Conservation (phyloP, 2,329 filamentous ascomycete genomes). For the Talaromyces sp. region DNA sequence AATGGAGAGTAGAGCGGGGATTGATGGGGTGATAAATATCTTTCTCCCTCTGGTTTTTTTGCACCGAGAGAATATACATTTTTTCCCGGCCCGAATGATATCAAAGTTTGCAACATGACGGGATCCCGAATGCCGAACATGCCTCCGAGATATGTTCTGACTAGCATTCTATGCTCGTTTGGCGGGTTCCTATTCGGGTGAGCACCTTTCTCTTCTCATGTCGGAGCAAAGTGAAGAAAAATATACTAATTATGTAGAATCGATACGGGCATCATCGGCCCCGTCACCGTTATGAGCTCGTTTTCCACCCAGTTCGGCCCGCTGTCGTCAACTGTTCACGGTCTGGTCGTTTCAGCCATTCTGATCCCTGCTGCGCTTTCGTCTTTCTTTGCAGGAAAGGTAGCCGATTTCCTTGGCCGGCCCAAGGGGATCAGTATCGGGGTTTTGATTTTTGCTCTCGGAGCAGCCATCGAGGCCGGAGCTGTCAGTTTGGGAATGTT, state of each 20-base stretch:
- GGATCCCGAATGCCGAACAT: not conserved
- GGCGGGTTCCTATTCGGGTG: constrained; percentile 18
- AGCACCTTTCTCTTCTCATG: not conserved
- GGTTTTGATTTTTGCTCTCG: constrained; percentile 49
- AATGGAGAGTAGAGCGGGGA: not conserved
- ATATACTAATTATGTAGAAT: constrained; percentile 10
- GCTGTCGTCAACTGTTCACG: constrained; percentile 51
- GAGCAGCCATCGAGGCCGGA: constrained; percentile 50
- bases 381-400: constrained; percentile 54
- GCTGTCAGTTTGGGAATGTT: constrained; percentile 49
- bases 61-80: not conserved
- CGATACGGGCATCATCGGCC: constrained; percentile 56
- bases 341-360: constrained; percentile 57
- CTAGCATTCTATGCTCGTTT: constrained; percentile 15
- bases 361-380: constrained; percentile 55
- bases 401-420: constrained; percentile 51
- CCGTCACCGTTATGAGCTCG: constrained; percentile 54
- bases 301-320: constrained; percentile 49
- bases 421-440: constrained; percentile 48
- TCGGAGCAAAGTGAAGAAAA: no score
- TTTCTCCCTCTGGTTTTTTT: not conserved
- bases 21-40: not conserved
- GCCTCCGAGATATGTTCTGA: constrained; percentile 16
- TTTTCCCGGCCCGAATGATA: not conserved
- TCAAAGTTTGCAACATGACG: not conserved